A percentile compares a stretch with the other conserved stretches of the same genome.
Evolutionary conservation across 1,284 basidiomycete species (phyloP).

Genomic region (Trichosporon sp.): DNA sequence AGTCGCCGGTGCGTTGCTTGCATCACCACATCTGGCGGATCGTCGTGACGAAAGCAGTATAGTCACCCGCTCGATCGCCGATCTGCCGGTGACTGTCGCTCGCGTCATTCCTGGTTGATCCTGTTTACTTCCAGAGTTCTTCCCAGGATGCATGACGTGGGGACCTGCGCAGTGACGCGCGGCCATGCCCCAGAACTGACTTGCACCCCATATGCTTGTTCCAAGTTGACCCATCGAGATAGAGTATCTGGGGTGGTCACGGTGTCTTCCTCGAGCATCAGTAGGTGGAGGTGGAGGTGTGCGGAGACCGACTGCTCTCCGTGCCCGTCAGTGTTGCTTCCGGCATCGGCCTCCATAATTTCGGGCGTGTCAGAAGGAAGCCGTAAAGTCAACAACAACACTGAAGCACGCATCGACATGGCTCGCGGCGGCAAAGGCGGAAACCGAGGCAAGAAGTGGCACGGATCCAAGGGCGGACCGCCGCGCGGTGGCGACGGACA

Average conservation of each 20-base stretch:
- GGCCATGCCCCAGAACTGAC: background rate
- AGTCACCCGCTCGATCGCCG: background rate
- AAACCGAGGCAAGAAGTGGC: conserved; percentile 53
- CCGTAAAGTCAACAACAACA: background rate
- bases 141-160: background rate
- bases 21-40: background rate
- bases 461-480: conserved; percentile 58
- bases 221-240: background rate
- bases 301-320: background rate
- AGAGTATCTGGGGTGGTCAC: background rate
- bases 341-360: background rate
- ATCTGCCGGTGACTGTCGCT: background rate
- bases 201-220: background rate
- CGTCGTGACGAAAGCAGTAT: background rate
- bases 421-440: background rate
- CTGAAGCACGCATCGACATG: background rate
- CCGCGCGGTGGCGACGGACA: conserved; percentile 19
- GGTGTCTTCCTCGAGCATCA: background rate
- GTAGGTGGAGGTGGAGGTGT: background rate
- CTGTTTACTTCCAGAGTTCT: background rate
- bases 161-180: background rate
- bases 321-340: background rate
- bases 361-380: background rate
- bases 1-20: background rate
- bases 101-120: background rate